Percentiles rank a stretch among this genome's conserved stretches.
Evolutionary conservation across 2,329 filamentous ascomycete genomes (phyloP).

Genomic region (Monosporascus ibericus): DNA sequence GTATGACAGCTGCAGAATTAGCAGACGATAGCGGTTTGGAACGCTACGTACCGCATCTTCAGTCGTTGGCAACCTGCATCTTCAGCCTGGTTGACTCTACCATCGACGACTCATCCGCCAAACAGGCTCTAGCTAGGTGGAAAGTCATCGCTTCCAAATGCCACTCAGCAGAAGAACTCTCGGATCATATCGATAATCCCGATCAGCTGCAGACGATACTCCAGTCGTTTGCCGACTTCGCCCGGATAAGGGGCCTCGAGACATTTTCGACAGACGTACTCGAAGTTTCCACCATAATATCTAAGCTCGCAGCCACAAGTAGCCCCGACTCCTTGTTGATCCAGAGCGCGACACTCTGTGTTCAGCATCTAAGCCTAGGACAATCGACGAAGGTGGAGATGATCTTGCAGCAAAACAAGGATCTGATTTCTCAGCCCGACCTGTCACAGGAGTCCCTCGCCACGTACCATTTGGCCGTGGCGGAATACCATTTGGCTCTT

Average conservation of each 20-base stretch:
- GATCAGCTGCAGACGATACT: constrained; percentile 43
- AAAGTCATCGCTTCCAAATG: constrained; percentile 33
- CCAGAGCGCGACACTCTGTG: constrained; percentile 41
- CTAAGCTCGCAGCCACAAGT: constrained; percentile 27
- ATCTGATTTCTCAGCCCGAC: constrained; percentile 36
- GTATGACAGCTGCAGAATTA: constrained; percentile 29
- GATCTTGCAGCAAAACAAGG: constrained; percentile 52
- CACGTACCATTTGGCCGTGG: constrained; percentile 61
- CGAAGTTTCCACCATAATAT: constrained; percentile 39
- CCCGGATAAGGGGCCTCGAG: constrained; percentile 44
- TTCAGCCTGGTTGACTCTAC: constrained; percentile 35
- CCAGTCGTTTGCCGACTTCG: constrained; percentile 44
- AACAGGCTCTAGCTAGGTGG: constrained; percentile 39
- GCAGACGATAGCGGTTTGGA: constrained; percentile 40
- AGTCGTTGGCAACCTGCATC: constrained; percentile 38
- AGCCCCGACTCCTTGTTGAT: constrained; percentile 35
- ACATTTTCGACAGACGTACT: constrained; percentile 39
- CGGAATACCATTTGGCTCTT: constrained; percentile 66
- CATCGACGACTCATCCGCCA: constrained; percentile 25
- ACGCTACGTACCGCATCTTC: constrained; percentile 43
- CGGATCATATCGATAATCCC: constrained; percentile 42
- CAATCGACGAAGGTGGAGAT: constrained; percentile 43
- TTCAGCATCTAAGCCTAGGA: constrained; percentile 49
- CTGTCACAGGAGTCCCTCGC: constrained; percentile 35
- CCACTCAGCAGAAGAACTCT: constrained; percentile 34